These are phyloP conservation scores for Pleurotus pulmonarius DNA, from an alignment of 768 basidiomycete species.

Conservation along the genomic window DNA sequence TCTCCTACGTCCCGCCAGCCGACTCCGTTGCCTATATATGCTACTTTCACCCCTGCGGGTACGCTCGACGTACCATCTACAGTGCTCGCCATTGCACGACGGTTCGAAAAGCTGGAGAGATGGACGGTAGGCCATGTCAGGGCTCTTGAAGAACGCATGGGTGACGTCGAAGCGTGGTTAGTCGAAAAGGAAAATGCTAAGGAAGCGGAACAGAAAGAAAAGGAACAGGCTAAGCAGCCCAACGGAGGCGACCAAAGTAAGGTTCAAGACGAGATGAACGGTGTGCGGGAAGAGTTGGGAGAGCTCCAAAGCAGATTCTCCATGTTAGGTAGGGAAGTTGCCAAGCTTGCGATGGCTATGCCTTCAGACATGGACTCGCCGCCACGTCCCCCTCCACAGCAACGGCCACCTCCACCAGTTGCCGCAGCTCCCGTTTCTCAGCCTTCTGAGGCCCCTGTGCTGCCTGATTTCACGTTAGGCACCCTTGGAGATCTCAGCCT, in stretches of 20 bases:
- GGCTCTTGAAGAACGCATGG: slow-evolving; percentile 88
- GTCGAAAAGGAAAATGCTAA: slow-evolving; percentile 80
- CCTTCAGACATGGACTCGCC: slow-evolving; percentile 28
- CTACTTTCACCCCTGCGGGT: slow-evolving; percentile 69
- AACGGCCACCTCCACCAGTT: slow-evolving; percentile 22
- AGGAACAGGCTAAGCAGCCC: slow-evolving; percentile 10
- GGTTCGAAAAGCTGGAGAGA: slow-evolving; percentile 87
- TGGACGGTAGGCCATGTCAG: slow-evolving; percentile 89
- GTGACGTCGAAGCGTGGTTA: slow-evolving; percentile 86
- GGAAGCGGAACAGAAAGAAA: slow-evolving; percentile 26
- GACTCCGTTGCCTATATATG: slow-evolving; percentile 54
- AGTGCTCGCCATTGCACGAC: slow-evolving; percentile 66
- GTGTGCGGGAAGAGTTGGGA: slow-evolving; percentile 63
- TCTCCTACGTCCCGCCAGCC: slow-evolving; percentile 2
- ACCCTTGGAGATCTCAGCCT: slow-evolving; percentile 5
- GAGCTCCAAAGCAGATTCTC: slow-evolving; percentile 75
- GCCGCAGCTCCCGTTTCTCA: slow-evolving; percentile 21
- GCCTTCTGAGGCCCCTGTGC: background rate
- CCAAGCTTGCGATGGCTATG: slow-evolving; percentile 54
- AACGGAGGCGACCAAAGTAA: slow-evolving; percentile 10
- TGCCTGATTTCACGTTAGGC: background rate
- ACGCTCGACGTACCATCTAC: slow-evolving; percentile 74
- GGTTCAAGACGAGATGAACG: slow-evolving; percentile 39
- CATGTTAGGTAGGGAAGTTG: slow-evolving; percentile 78
- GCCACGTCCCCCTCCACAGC: slow-evolving; percentile 13